Evolutionary conservation across 2,329 filamentous ascomycete genomes (phyloP).

Genomic region (Monilinia fructigena): DNA sequence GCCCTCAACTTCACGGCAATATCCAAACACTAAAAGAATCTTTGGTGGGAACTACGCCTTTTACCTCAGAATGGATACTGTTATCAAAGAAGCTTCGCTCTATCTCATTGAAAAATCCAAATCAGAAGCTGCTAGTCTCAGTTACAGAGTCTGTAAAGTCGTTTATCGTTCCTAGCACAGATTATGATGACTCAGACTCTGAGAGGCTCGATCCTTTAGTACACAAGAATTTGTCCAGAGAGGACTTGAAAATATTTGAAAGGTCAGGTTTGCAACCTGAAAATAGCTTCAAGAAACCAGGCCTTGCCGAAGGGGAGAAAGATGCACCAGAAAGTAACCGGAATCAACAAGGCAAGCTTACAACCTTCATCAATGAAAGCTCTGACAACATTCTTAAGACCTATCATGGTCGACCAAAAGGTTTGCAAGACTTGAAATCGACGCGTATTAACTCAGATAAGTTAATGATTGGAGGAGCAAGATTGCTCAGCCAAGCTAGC

Average conservation of each 20-base stretch:
- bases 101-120: not conserved
- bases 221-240: too few species aligned
- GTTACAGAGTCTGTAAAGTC: slow-evolving; percentile 1
- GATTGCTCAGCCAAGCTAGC: not conserved
- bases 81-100: not conserved
- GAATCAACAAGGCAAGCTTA: not conserved
- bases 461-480: not conserved
- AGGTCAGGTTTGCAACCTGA: not conserved
- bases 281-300: not conserved
- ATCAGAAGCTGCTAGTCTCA: slow-evolving; percentile 6
- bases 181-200: not conserved
- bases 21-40: not conserved
- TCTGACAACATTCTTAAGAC: not conserved
- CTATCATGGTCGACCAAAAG: not conserved
- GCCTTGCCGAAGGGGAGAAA: not conserved
- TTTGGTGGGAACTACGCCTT: not conserved
- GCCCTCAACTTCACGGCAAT: not conserved
- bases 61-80: not conserved
- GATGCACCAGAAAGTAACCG: not conserved
- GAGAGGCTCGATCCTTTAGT: not conserved
- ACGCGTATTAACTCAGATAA: too few species aligned
- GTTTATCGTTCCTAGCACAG: not conserved
- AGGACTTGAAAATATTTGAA: not conserved
- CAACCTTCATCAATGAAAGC: not conserved
- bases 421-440: too few species aligned